These are phyloP conservation scores for Neonectria coccinea DNA, from an alignment of 2,329 filamentous ascomycete species.

Conservation along the genomic window DNA sequence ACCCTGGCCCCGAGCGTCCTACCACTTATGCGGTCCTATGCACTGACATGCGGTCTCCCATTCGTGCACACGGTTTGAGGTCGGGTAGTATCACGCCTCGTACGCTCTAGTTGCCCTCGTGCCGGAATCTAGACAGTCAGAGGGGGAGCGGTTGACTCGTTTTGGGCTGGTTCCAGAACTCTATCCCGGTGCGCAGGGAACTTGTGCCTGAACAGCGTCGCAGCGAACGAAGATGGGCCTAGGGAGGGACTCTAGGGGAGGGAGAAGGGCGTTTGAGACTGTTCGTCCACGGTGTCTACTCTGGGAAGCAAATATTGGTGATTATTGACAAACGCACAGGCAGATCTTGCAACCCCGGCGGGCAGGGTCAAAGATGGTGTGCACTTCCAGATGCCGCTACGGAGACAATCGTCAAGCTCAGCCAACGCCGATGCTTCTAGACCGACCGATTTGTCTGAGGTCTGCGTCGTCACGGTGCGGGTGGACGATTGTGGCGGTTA, in stretches of 20 bases:
- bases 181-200: slow-evolving; percentile 36
- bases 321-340: background rate
- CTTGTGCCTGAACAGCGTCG: slow-evolving; percentile 22
- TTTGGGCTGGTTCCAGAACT: slow-evolving; percentile 39
- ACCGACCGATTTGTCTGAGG: slow-evolving; percentile 24
- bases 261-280: background rate
- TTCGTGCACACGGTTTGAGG: slow-evolving; percentile 4
- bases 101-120: slow-evolving; percentile 19
- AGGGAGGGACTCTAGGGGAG: slow-evolving; percentile 17
- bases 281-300: background rate
- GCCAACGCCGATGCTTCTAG: slow-evolving; percentile 18
- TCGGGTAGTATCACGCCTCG: slow-evolving; percentile 14
- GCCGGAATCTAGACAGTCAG: slow-evolving; percentile 26
- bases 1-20: background rate
- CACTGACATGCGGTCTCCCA: background rate
- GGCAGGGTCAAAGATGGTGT: slow-evolving; percentile 8
- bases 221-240: slow-evolving; percentile 16
- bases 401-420: slow-evolving; percentile 1
- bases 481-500: slow-evolving; percentile 16
- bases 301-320: slow-evolving; percentile 2
- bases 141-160: slow-evolving; percentile 24
- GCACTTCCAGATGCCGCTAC: slow-evolving; percentile 1
- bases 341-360: background rate
- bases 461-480: slow-evolving; percentile 3
- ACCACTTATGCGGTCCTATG: background rate